Base-by-base conservation (phyloP, 768 basidiomycete species). In the Saitozyma sp. region DNA sequence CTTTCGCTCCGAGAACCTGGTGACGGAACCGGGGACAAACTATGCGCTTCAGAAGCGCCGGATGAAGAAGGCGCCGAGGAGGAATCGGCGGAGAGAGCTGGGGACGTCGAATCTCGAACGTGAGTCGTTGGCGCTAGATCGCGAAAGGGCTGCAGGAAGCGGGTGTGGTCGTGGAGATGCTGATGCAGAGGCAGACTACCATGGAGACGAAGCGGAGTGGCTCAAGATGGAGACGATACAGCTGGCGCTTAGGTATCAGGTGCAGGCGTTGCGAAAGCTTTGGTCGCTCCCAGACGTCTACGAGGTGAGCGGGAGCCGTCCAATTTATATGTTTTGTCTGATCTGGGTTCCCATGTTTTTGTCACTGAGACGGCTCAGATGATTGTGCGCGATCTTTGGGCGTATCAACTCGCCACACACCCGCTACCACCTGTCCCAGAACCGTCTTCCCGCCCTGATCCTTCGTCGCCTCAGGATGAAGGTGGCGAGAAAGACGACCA, bases 221-320 rank as follows among this genome's bases (percentile, higher is more conserved):
- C 86, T 89, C 61, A 91, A 90, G 69, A 89, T 91, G 64, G 88
- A 93, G 66, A 90, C 89, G 70, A 82, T 91, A 42, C 94, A 96
- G 77, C 80, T 91, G 0, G 81, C 96, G 58, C 81, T 95, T 10
- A 84, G 92, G 40, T 85, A 87, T 69, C 92, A 96, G 78, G 80
- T 92, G 0, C 62, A 64, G 52, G 73, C 78, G 2, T 20, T 77
- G 10, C 57, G 63, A 13, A 64, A 68, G 56, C 52, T 73, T 1
- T 79, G 76, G 76, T 50, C 63, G 16, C 50, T 79, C 13, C 73
- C 75, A 16, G 71, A 72, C 6, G 61, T 62, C 1, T 70, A 65
- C 50, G 78, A 79, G 67, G 75, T 75, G 46, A 65, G 67, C 58
- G 53, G 11, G 10, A 58, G 11, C 2, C 29, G 29, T 29, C 29